Evolutionary conservation across 768 basidiomycete genomes (phyloP), one percentile per base, ranked within the genome.

Genomic region (Lenzites betulinus): DNA sequence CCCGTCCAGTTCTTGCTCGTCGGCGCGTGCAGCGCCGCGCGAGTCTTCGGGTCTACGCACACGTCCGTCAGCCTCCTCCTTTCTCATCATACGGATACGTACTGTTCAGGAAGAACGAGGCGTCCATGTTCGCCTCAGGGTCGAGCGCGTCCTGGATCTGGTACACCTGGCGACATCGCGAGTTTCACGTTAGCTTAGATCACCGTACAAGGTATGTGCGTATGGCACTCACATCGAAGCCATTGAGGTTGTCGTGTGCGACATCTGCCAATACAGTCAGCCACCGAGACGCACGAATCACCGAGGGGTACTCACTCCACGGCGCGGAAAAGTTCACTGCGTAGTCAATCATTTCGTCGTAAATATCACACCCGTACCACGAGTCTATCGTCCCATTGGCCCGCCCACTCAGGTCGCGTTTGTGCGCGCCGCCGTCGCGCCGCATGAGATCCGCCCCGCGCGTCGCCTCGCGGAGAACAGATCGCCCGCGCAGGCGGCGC

Each of bases 281-380:
- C 20, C 23, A 22, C 9, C 18, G 51, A 42, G 6, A 33, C 30
- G 6, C 30, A 12, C 12, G 4, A 11, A 18, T 49, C 11, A 28
- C 23, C 26, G 30, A 4, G 30, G 30, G 30, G 23, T 16, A 26
- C 76, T 22, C 38, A 76, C 75, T 71, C 82, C 81, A 83, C 1
- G 89, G 89, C 67, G 79, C 84, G 0, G 89, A 88, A 67, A 78
- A 90, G 67, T 91, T 92, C 59, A 84, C 52, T 16, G 88, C 86
- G 64, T 90, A 90, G 71, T 90, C 89, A 33, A 88, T 66, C 72
- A 86, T 81, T 74, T 87, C 83, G 58, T 85, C 82, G 49, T 83
- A 79, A 12, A 90, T 69, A 55, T 83, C 76, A 71, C 90, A 91
- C 9, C 69, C 69, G 46, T 75, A 75, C 57, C 69, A 75, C 36